Evolutionary conservation across 73 alveolate species (phyloP).

Genomic region (Stentor coeruleus): DNA sequence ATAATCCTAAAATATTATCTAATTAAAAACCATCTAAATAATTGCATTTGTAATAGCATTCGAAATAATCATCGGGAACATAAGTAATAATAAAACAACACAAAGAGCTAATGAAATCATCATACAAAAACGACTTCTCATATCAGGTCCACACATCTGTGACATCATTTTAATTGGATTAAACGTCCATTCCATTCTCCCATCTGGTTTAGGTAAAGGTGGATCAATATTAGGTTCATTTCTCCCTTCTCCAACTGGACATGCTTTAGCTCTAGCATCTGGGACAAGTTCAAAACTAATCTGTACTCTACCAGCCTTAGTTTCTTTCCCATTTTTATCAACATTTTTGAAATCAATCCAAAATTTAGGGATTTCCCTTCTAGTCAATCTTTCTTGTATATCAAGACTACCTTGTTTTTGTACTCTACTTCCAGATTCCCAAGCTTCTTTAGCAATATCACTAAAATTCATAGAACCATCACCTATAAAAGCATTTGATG

Average conservation of each 20-base stretch:
- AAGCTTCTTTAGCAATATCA: slow-evolving; percentile 34
- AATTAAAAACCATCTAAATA: no score
- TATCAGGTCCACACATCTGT: slow-evolving; percentile 81
- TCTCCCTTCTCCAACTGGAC: slow-evolving; percentile 93
- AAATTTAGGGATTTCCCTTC: slow-evolving; percentile 58
- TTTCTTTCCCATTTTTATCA: slow-evolving; percentile 55
- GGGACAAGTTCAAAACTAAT: slow-evolving; percentile 84
- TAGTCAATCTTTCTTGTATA: background rate
- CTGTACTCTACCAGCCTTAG: slow-evolving; percentile 74
- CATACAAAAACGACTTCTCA: no score
- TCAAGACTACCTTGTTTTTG: slow-evolving; percentile 31
- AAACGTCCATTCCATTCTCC: slow-evolving; percentile 85
- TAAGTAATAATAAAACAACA: background rate
- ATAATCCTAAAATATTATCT: no score
- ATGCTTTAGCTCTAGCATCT: slow-evolving; percentile 58
- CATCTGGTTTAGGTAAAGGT: slow-evolving; percentile 92
- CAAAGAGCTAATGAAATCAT: slow-evolving; percentile 6
- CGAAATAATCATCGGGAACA: slow-evolving; percentile 18
- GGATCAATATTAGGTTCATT: slow-evolving; percentile 96
- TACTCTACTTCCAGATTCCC: slow-evolving; percentile 34
- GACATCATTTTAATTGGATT: slow-evolving; percentile 89
- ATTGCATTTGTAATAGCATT: background rate
- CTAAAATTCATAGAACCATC: slow-evolving; percentile 46
- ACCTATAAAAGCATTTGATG: slow-evolving; percentile 89
- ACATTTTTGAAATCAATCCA: slow-evolving; percentile 67